These are phyloP conservation scores for Trichomonas vaginalis DNA, from an alignment of 208 protist genomes.

Conservation along the genomic window DNA sequence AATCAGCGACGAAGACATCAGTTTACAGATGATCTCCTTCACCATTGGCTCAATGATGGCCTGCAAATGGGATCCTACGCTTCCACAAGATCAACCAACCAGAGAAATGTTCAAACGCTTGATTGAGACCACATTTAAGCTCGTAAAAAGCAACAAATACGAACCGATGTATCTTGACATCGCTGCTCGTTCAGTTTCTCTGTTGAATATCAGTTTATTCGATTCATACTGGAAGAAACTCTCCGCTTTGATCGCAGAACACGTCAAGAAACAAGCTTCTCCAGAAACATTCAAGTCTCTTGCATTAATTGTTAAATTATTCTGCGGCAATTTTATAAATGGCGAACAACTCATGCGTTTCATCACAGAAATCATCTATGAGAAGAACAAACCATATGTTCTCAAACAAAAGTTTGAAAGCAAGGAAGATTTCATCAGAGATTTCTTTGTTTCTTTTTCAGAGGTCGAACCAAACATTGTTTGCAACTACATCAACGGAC, in stretches of 20 bases:
- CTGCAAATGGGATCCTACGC: neutral
- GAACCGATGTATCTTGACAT: neutral
- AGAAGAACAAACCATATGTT: neutral
- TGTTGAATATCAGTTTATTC: neutral
- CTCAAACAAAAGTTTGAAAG: neutral
- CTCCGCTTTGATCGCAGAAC: neutral
- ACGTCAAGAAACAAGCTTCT: neutral
- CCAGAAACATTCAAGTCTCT: neutral
- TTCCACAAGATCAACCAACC: neutral
- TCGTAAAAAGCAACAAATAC: neutral
- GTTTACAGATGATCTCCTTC: neutral
- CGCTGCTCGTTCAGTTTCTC: neutral
- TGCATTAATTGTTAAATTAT: neutral
- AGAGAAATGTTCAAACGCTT: neutral
- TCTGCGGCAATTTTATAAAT: neutral
- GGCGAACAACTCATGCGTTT: neutral
- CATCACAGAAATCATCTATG: neutral
- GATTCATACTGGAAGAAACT: neutral
- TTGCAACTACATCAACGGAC: neutral
- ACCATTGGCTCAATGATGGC: neutral
- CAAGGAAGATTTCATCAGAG: neutral
- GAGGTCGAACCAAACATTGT: neutral
- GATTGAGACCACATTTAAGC: neutral
- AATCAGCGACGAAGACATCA: neutral
- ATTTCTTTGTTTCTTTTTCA: neutral